Conservation (phyloP, 169 alveolate genomes). For the Plasmodium gonderi region DNA sequence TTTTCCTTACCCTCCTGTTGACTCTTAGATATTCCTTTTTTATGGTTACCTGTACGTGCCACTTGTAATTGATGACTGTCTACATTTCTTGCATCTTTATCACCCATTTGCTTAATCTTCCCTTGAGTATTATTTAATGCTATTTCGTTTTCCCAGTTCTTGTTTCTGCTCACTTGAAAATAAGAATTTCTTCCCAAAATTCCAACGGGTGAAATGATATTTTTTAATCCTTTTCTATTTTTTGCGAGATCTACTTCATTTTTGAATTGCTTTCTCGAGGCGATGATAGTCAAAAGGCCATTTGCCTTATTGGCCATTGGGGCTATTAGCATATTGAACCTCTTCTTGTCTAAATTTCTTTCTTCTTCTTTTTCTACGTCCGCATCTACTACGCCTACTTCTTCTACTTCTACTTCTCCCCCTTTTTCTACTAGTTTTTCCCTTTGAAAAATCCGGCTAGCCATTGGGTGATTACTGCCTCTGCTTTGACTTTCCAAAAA, state of each 20-base stretch:
- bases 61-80: too few species aligned
- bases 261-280: background rate
- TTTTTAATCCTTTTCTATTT: background rate
- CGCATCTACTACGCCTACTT: background rate
- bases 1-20: background rate
- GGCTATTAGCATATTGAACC: background rate
- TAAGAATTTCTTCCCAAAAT: background rate
- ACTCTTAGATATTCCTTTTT: background rate
- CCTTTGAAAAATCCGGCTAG: too few species aligned
- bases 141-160: background rate
- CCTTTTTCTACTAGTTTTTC: too few species aligned
- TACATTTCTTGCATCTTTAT: background rate
- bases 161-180: background rate
- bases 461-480: too few species aligned
- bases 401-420: background rate
- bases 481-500: too few species aligned
- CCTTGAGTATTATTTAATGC: background rate
- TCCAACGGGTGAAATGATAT: background rate
- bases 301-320: background rate
- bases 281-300: background rate
- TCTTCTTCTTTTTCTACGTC: background rate
- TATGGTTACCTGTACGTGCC: background rate
- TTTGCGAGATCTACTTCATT: background rate
- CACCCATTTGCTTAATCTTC: background rate
- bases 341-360: background rate